These are phyloP conservation scores for Colletotrichum sp. DNA, from an alignment of 2,329 filamentous ascomycete species.

Conservation along the genomic window DNA sequence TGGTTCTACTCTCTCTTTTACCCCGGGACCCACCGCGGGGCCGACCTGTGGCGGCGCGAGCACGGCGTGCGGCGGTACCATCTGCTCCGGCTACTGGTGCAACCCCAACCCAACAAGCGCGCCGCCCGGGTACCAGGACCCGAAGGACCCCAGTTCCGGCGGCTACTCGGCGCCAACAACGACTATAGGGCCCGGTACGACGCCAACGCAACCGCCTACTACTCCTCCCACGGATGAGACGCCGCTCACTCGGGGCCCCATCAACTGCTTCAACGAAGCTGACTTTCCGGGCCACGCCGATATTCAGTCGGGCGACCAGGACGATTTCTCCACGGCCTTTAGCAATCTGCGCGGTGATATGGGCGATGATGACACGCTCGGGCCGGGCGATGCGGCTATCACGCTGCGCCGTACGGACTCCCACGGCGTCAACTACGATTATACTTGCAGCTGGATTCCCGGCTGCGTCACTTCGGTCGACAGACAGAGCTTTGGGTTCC, in stretches of 20 bases:
- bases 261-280: background rate
- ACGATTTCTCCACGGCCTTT: background rate
- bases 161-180: background rate
- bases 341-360: background rate
- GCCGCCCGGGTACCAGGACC: slow-evolving; percentile 24
- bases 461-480: slow-evolving; percentile 23
- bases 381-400: background rate
- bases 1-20: background rate
- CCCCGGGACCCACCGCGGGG: background rate
- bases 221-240: background rate
- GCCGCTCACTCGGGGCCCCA: background rate
- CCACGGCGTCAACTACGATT: slow-evolving; percentile 24
- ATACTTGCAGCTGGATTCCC: slow-evolving; percentile 15
- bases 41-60: background rate
- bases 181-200: background rate
- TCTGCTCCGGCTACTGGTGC: slow-evolving; percentile 28
- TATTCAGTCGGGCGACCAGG: background rate
- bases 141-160: slow-evolving; percentile 22
- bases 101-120: slow-evolving; percentile 15
- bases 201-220: background rate
- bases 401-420: background rate
- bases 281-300: background rate
- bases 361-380: background rate
- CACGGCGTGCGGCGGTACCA: slow-evolving; percentile 23
- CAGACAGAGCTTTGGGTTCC: slow-evolving; percentile 22